Evolutionary conservation across 164 flowering plant genomes (phyloP).

Genomic region (Nelumbo lutea): DNA sequence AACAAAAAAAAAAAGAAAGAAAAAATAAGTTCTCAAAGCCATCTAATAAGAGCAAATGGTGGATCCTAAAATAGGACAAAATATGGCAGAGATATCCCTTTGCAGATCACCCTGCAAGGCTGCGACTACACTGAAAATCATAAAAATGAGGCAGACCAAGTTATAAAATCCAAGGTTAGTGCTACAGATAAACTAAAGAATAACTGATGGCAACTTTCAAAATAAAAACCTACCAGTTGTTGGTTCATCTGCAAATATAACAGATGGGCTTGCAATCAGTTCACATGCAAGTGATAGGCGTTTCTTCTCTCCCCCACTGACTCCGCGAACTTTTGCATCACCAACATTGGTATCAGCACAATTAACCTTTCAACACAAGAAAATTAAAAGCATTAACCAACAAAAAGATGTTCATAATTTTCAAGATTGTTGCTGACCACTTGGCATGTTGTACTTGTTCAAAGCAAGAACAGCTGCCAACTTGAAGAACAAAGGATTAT

Average conservation of each 20-base stretch:
- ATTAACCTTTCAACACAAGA: conserved; percentile 50
- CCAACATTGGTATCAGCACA: conserved; percentile 94
- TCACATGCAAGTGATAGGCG: conserved; percentile 95
- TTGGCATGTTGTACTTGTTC: not conserved
- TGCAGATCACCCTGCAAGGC: too few species aligned
- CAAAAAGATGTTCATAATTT: not conserved
- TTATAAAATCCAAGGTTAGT: not conserved
- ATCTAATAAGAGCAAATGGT: too few species aligned
- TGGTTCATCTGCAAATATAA: conserved; percentile 98
- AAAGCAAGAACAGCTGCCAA: too few species aligned
- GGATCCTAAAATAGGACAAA: too few species aligned
- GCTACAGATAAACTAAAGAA: not conserved
- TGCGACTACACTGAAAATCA: too few species aligned
- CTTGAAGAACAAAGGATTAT: too few species aligned
- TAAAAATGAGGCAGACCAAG: too few species aligned
- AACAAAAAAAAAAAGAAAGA: too few species aligned
- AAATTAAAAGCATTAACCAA: not conserved
- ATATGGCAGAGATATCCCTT: too few species aligned
- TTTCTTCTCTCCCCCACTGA: conserved; percentile 99
- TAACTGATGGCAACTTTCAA: not conserved
- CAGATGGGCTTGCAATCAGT: conserved; percentile 96
- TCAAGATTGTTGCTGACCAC: not conserved
- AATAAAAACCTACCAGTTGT: conserved; percentile 59
- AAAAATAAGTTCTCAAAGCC: too few species aligned
- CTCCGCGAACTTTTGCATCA: conserved; percentile 95